phyloP scores from a whole-genome alignment of 2,329 filamentous ascomycete genomes.

The Penicillium frequentans region DNA sequence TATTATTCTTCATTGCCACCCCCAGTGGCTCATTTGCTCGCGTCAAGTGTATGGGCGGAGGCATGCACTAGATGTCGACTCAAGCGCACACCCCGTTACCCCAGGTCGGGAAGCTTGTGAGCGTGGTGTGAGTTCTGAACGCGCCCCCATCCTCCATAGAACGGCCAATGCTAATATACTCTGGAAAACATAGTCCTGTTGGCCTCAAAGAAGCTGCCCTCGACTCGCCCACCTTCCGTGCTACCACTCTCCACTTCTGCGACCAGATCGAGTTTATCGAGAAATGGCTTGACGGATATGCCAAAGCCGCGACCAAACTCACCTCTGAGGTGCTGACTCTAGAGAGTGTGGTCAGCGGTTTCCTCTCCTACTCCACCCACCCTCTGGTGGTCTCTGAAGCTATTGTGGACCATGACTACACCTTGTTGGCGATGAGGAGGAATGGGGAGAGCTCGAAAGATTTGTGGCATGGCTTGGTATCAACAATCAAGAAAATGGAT shows the following conservation, averaged over 20 bases:
- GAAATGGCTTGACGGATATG: constrained; percentile 80
- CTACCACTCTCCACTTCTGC: constrained; percentile 78
- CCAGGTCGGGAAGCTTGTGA: constrained; percentile 47
- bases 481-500: constrained; percentile 76
- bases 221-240: constrained; percentile 94
- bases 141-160: background rate
- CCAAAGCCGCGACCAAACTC: constrained; percentile 63
- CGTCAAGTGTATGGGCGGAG: constrained; percentile 35
- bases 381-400: constrained; percentile 74
- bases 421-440: constrained; percentile 78
- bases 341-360: constrained; percentile 75
- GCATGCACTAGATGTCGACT: constrained; percentile 43
- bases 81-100: constrained; percentile 38
- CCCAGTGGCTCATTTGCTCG: constrained; percentile 11
- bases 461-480: constrained; percentile 77
- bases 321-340: constrained; percentile 68
- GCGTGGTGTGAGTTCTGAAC: constrained; percentile 43
- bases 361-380: constrained; percentile 74
- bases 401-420: constrained; percentile 92
- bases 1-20: background rate
- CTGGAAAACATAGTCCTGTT: constrained; percentile 62
- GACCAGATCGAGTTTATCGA: constrained; percentile 92
- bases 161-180: constrained; percentile 10
- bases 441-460: constrained; percentile 84
- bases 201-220: constrained; percentile 91